Conservation (phyloP, 179 eudicot genomes). For the Actinidia polygama region DNA sequence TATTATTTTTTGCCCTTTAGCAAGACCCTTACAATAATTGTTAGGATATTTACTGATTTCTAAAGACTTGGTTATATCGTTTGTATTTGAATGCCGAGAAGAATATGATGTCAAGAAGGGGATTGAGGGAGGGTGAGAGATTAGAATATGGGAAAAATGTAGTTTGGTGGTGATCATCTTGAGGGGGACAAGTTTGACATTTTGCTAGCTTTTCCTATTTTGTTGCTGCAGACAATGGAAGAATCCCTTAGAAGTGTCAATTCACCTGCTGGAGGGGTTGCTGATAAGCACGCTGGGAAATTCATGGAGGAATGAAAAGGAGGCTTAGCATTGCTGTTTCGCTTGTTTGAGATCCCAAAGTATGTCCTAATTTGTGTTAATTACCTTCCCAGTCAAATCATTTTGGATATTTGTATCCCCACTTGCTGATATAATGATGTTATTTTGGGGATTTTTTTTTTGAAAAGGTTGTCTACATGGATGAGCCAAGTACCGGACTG, state of each 20-base stretch:
- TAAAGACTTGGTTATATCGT: not conserved
- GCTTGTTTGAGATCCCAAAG: slow-evolving; percentile 93
- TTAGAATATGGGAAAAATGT: no score
- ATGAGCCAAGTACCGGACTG: slow-evolving; percentile 96
- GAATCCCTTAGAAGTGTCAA: slow-evolving; percentile 84
- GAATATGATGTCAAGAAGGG: not conserved
- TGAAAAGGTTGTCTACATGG: slow-evolving; percentile 90
- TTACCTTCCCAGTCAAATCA: no score
- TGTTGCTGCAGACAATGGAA: slow-evolving; percentile 74
- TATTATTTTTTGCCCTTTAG: no score
- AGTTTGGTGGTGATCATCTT: no score
- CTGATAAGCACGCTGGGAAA: slow-evolving; percentile 77
- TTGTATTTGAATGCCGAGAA: not conserved
- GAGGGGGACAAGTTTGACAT: not conserved
- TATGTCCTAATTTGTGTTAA: slow-evolving; percentile 23
- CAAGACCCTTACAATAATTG: not conserved
- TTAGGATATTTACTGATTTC: not conserved
- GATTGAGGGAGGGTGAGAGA: not conserved
- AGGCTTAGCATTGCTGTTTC: slow-evolving; percentile 98
- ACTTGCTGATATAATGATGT: not conserved
- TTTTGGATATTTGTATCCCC: not conserved
- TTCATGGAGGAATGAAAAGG: slow-evolving; percentile 97
- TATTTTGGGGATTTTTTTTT: slow-evolving; percentile 14
- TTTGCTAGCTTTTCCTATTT: not conserved
- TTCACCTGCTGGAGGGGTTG: slow-evolving; percentile 82